Percentiles rank a stretch among this genome's conserved stretches.
These are phyloP conservation scores for Psilocybe cyanescens DNA, from an alignment of 768 basidiomycete species.

Conservation along the genomic window DNA sequence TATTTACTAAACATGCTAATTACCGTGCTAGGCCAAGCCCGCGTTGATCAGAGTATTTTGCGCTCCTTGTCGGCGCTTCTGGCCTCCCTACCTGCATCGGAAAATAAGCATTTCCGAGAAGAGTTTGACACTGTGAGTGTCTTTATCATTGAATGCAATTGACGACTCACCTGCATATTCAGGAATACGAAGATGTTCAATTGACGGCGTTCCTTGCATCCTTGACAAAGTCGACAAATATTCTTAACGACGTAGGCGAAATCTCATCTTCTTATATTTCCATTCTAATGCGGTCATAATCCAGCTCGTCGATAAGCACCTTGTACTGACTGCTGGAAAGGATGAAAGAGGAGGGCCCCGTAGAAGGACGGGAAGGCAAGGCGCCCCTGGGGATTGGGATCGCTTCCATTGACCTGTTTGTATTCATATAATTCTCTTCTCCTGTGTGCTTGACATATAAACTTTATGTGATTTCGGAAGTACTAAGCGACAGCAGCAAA, in stretches of 20 bases:
- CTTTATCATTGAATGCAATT: neutral
- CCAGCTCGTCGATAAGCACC: conserved; percentile 81
- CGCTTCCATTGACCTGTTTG: conserved; percentile 43
- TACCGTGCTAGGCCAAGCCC: conserved; percentile 59
- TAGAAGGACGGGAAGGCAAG: conserved; percentile 55
- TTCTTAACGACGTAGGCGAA: conserved; percentile 81
- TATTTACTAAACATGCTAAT: neutral
- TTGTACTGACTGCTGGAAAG: conserved; percentile 58
- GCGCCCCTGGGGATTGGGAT: conserved; percentile 55
- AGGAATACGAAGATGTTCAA: conserved; percentile 98
- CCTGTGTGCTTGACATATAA: too few relatives aligned
- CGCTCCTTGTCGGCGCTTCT: conserved; percentile 86
- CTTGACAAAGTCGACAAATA: conserved; percentile 86
- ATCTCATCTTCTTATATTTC: conserved; percentile 2
- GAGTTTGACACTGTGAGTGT: conserved; percentile 83
- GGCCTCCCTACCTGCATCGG: conserved; percentile 86
- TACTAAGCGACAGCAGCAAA: too few relatives aligned
- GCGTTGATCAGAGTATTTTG: conserved; percentile 78
- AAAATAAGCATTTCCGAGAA: conserved; percentile 79
- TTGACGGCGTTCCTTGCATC: conserved; percentile 87
- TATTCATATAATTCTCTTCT: neutral
- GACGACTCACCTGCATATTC: conserved; percentile 6
- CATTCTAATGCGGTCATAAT: neutral
- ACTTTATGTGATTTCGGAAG: too few relatives aligned
- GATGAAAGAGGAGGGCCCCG: conserved; percentile 59